A percentile compares a stretch with the other conserved stretches of the same genome.
phyloP scores from a whole-genome alignment of 1,139 yeast genomes.

The Protomyces inouyei region DNA sequence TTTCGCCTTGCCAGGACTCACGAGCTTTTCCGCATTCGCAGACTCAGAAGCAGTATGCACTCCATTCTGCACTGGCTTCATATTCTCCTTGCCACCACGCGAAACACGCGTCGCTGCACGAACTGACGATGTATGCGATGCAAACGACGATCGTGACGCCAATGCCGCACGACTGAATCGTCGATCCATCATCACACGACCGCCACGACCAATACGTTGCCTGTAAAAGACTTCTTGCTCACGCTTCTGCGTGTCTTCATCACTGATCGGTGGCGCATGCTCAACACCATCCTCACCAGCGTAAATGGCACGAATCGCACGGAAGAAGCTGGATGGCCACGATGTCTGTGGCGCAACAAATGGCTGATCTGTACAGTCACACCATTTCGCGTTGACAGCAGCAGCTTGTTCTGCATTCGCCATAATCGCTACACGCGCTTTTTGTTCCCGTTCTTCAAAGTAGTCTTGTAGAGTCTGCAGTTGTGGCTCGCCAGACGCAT shows the following conservation, averaged over 20 bases:
- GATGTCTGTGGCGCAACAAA: constrained; percentile 65
- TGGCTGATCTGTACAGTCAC: constrained; percentile 81
- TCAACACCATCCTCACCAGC: constrained; percentile 30
- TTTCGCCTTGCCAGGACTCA: background rate
- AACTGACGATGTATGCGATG: background rate
- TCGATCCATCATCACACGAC: constrained; percentile 69
- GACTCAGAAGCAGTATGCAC: background rate
- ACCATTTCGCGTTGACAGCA: constrained; percentile 65
- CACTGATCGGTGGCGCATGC: constrained; percentile 31
- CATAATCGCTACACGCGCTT: constrained; percentile 72
- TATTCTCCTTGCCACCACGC: background rate
- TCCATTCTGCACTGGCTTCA: background rate
- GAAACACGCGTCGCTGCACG: constrained; percentile 2
- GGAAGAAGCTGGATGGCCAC: constrained; percentile 43
- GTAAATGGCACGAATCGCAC: constrained; percentile 13
- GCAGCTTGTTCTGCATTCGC: constrained; percentile 73
- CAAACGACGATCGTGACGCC: background rate
- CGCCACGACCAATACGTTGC: constrained; percentile 69
- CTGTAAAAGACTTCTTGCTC: constrained; percentile 50
- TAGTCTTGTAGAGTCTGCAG: constrained; percentile 75
- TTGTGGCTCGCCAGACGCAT: constrained; percentile 35
- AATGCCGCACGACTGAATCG: constrained; percentile 44
- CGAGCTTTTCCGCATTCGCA: background rate
- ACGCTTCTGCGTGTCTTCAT: constrained; percentile 35
- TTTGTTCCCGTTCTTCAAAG: constrained; percentile 67